Conservation (phyloP, 257 asterid species). For the Haberlea rhodopensis region DNA sequence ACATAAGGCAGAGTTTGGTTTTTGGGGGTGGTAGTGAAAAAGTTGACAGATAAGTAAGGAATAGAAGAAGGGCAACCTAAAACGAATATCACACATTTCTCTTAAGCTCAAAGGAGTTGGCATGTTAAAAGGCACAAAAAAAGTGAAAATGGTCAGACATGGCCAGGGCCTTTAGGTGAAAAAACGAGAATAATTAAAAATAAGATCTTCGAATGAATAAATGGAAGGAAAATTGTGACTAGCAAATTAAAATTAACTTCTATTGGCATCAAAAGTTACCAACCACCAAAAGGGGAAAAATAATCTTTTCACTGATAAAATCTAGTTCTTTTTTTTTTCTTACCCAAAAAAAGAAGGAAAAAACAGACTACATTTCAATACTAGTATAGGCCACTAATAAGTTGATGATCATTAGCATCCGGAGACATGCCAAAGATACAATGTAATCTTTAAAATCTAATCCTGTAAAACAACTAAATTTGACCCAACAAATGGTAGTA, state of each 20-base stretch:
- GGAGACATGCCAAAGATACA: neutral
- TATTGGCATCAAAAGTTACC: neutral
- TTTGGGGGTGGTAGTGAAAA: constrained; percentile 9
- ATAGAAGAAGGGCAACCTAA: neutral
- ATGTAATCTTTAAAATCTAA: neutral
- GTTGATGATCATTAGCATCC: neutral
- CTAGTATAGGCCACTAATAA: neutral
- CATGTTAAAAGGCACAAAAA: neutral
- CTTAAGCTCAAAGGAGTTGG: neutral
- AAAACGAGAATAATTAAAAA: neutral
- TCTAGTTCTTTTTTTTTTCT: too few relatives aligned
- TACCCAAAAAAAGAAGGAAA: too few relatives aligned
- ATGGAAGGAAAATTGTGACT: neutral
- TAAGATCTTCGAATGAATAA: too few relatives aligned
- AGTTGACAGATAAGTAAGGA: neutral
- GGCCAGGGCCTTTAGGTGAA: neutral
- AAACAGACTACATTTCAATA: neutral
- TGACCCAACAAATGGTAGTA: neutral
- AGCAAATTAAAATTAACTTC: too few relatives aligned
- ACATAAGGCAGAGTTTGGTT: constrained; percentile 3
- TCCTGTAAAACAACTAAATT: neutral
- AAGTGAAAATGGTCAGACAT: neutral
- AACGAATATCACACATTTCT: constrained; percentile 1
- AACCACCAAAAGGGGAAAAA: neutral
- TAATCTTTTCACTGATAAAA: neutral